Conservation (phyloP, 2,329 filamentous ascomycete genomes). For the Aspergillus sojae region DNA sequence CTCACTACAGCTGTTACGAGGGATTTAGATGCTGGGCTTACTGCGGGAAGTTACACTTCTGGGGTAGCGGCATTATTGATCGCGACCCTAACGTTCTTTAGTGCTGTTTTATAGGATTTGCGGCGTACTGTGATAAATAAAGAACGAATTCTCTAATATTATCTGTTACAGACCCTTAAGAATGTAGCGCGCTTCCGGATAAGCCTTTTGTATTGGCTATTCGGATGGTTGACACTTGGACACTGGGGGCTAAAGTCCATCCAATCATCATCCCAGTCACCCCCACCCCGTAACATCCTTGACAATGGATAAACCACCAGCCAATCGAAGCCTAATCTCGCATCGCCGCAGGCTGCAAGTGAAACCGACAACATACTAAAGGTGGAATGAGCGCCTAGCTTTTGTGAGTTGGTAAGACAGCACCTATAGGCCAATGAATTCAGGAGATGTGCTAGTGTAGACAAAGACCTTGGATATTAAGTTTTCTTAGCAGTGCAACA, state of each 20-base stretch:
- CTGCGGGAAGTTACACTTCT: too few species aligned
- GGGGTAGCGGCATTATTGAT: too few species aligned
- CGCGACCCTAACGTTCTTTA: too few species aligned
- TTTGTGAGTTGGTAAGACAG: not conserved
- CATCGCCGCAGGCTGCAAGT: not conserved
- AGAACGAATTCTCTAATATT: not conserved
- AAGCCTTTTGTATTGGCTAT: not conserved
- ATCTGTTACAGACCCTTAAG: not conserved
- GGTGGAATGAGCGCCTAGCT: not conserved
- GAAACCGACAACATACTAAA: not conserved
- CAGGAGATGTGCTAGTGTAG: not conserved
- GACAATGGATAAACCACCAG: not conserved
- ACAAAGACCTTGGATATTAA: not conserved
- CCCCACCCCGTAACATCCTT: not conserved
- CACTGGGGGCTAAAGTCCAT: not conserved
- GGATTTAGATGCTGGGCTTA: too few species aligned
- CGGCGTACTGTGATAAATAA: not conserved
- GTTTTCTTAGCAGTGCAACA: too few species aligned
- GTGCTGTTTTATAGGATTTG: too few species aligned
- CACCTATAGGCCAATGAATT: not conserved
- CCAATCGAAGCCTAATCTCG: not conserved
- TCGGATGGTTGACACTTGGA: not conserved
- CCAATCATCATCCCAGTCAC: not conserved
- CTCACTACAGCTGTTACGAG: too few species aligned
- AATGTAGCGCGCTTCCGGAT: not conserved